These are phyloP conservation scores for Boletus mariae DNA, from an alignment of 1,284 basidiomycete species.

Conservation along the genomic window DNA sequence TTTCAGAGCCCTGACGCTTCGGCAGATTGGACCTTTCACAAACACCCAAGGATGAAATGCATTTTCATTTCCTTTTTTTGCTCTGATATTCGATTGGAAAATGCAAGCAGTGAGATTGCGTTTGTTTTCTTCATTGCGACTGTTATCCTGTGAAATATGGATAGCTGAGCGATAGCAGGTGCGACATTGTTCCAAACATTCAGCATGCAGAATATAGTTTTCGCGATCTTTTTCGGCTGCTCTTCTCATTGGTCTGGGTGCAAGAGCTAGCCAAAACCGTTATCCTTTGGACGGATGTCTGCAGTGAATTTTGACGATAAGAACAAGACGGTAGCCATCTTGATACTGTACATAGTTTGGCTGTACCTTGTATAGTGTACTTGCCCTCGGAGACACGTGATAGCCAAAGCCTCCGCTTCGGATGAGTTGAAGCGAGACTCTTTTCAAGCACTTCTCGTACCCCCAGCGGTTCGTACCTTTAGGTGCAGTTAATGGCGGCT, in stretches of 20 bases:
- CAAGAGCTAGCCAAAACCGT: too few species aligned
- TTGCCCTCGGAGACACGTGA: too few species aligned
- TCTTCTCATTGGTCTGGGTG: background rate
- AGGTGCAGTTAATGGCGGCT: background rate
- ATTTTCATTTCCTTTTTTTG: conserved; percentile 1
- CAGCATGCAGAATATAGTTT: background rate
- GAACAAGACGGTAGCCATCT: too few species aligned
- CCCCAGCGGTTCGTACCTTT: background rate
- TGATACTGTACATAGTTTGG: too few species aligned
- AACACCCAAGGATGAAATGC: conserved; percentile 7
- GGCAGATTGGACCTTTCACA: conserved; percentile 18
- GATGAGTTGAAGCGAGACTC: background rate
- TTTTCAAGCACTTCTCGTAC: background rate
- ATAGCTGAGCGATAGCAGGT: background rate
- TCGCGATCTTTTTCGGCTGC: background rate
- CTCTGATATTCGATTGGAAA: background rate
- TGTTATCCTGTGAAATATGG: too few species aligned
- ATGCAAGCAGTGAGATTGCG: background rate
- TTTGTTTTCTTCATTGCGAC: background rate
- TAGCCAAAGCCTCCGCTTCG: too few species aligned
- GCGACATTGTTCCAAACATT: too few species aligned
- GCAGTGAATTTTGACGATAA: too few species aligned
- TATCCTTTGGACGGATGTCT: too few species aligned
- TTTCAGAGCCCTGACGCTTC: conserved; percentile 1
- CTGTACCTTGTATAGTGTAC: too few species aligned